phyloP scores from a whole-genome alignment of 805 yeast species.

The Pichia eremophila region DNA sequence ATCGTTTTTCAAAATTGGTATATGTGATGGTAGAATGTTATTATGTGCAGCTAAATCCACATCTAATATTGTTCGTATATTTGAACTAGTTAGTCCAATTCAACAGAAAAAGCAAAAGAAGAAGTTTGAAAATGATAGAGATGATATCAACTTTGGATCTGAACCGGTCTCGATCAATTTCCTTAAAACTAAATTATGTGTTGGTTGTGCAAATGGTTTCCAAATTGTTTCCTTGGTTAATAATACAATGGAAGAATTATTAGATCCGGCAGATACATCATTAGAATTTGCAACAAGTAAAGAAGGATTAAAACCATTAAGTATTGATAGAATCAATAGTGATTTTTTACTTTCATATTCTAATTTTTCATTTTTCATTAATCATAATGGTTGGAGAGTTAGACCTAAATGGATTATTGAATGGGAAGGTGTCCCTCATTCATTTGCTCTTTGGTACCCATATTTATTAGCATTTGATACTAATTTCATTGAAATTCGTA shows the following conservation, averaged over 20 bases:
- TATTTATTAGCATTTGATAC: slow-evolving; percentile 85
- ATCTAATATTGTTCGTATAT: slow-evolving; percentile 67
- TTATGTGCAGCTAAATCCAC: slow-evolving; percentile 87
- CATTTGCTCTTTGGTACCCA: slow-evolving; percentile 90
- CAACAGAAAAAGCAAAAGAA: slow-evolving; percentile 53
- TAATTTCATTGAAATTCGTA: slow-evolving; percentile 84
- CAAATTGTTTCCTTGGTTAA: slow-evolving; percentile 85
- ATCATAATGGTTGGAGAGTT: slow-evolving; percentile 93
- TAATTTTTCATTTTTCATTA: slow-evolving; percentile 90
- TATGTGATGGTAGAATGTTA: slow-evolving; percentile 79
- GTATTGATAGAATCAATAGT: slow-evolving; percentile 81
- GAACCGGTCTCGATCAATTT: slow-evolving; percentile 91
- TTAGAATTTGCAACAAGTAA: slow-evolving; percentile 83
- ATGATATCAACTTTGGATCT: slow-evolving; percentile 72
- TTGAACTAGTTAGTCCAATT: slow-evolving; percentile 82
- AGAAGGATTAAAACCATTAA: slow-evolving; percentile 73
- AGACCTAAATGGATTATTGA: slow-evolving; percentile 87
- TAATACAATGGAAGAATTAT: slow-evolving; percentile 74
- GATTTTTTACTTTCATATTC: slow-evolving; percentile 85
- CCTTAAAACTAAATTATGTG: slow-evolving; percentile 78
- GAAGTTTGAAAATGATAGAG: slow-evolving; percentile 55
- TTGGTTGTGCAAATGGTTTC: slow-evolving; percentile 94
- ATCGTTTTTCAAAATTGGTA: slow-evolving; percentile 84
- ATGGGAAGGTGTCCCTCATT: slow-evolving; percentile 96
- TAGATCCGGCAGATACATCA: slow-evolving; percentile 98